A percentile compares a stretch with the other conserved stretches of the same genome.
Evolutionary conservation across 768 basidiomycete genomes (phyloP).

Genomic region (Podaxis rugospora): DNA sequence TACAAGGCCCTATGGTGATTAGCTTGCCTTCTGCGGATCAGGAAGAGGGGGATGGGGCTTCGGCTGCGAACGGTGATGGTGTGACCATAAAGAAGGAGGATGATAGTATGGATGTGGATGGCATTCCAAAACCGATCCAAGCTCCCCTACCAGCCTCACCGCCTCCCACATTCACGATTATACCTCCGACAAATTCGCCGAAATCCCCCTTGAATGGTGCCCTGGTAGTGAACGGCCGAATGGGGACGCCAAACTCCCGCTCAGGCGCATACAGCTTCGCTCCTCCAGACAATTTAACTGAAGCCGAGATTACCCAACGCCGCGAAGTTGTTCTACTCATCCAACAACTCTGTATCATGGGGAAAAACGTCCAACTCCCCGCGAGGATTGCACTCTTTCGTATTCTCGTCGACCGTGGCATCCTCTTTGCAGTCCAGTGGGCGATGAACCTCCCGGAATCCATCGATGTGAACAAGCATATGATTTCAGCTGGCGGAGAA

Average conservation of each 20-base stretch:
- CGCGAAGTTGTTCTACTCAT: constrained; percentile 83
- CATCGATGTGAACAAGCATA: constrained; percentile 39
- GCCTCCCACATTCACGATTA: constrained; percentile 11
- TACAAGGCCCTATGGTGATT: constrained; percentile 14
- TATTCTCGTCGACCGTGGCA: constrained; percentile 79
- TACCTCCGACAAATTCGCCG: neutral
- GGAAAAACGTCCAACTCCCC: constrained; percentile 92
- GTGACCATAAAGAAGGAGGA: constrained; percentile 28
- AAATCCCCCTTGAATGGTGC: constrained; percentile 26
- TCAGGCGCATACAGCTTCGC: constrained; percentile 46
- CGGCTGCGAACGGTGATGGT: constrained; percentile 34
- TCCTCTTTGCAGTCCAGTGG: constrained; percentile 92
- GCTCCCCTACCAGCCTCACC: constrained; percentile 10
- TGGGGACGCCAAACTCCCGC: constrained; percentile 15
- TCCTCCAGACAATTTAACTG: constrained; percentile 51
- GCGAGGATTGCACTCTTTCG: constrained; percentile 84
- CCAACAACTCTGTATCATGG: constrained; percentile 92
- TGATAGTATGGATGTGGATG: constrained; percentile 36
- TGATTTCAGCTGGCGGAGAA: constrained; percentile 84
- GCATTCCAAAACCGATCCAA: constrained; percentile 17
- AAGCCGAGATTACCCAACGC: constrained; percentile 50
- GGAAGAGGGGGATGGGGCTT: neutral
- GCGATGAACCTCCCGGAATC: constrained; percentile 70
- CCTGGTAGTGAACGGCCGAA: constrained; percentile 21
- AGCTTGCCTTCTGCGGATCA: constrained; percentile 7